Evolutionary conservation across 139 green algal genomes (phyloP).

Genomic region (Haematococcus lacustris): DNA sequence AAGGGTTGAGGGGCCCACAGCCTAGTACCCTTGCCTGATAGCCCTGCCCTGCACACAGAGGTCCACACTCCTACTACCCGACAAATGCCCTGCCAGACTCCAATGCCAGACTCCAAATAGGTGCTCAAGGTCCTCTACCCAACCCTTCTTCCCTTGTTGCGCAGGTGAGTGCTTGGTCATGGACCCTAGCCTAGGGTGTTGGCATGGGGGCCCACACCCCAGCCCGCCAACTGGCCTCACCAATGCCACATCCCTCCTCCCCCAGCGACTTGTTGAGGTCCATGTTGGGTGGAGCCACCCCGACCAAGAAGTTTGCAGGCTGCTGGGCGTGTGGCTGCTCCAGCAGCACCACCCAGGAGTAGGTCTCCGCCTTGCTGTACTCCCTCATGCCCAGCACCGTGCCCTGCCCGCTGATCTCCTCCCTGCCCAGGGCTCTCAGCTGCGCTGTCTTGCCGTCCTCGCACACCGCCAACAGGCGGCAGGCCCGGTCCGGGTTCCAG

Average conservation of each 20-base stretch:
- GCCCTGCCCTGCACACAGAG: too few relatives aligned
- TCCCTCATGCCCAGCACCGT: conserved; percentile 52
- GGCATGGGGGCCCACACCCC: too few relatives aligned
- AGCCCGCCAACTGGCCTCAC: too few relatives aligned
- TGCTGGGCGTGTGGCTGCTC: conserved; percentile 16
- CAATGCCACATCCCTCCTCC: conserved; percentile 50
- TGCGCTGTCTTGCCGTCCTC: conserved; percentile 18
- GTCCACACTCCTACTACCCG: too few relatives aligned
- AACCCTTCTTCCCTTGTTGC: too few relatives aligned
- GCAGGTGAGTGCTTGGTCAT: too few relatives aligned
- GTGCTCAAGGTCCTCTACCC: too few relatives aligned
- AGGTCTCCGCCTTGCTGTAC: conserved; percentile 29
- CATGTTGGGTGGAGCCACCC: conserved; percentile 47
- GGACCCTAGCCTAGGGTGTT: too few relatives aligned
- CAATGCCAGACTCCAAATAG: too few relatives aligned
- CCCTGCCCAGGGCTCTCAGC: conserved; percentile 3
- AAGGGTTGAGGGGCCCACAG: too few relatives aligned
- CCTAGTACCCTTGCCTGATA: too few relatives aligned
- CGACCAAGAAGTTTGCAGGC: conserved; percentile 51
- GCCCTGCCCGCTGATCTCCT: conserved; percentile 38
- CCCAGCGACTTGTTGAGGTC: conserved; percentile 43
- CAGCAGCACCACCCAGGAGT: conserved; percentile 45
- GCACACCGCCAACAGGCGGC: conserved; percentile 13
- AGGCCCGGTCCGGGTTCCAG: conserved; percentile 40
- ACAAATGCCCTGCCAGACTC: too few relatives aligned